Evolutionary conservation across 2,329 filamentous ascomycete genomes (phyloP).

Genomic region (Biscogniauxia mediterranea): DNA sequence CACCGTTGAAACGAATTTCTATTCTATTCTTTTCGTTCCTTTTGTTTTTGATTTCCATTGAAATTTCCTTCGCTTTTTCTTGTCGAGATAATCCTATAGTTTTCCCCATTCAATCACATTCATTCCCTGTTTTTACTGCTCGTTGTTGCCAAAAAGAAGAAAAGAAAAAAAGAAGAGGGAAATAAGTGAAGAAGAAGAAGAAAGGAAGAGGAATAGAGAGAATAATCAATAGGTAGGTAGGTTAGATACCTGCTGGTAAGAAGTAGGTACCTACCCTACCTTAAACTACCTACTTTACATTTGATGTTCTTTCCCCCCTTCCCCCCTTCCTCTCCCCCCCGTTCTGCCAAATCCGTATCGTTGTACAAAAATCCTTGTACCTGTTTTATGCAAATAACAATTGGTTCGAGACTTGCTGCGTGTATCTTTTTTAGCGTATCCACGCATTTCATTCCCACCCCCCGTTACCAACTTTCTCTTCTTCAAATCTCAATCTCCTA

Average conservation of each 20-base stretch:
- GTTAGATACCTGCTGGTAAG: no score
- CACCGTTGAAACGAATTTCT: neutral
- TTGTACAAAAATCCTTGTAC: neutral
- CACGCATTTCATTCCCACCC: slow-evolving; percentile 1
- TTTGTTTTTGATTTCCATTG: neutral
- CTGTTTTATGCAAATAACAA: neutral
- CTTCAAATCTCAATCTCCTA: slow-evolving; percentile 10
- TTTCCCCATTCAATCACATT: neutral
- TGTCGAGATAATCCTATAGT: neutral
- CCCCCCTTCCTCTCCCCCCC: no score
- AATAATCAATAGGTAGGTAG: no score
- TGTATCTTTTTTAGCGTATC: neutral
- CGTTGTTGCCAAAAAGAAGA: neutral
- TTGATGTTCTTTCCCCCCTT: no score
- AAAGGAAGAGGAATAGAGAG: no score
- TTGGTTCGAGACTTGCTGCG: neutral
- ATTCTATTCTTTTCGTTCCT: neutral
- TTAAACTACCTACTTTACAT: no score
- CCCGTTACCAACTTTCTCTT: slow-evolving; percentile 5
- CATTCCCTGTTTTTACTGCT: neutral
- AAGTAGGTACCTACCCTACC: no score
- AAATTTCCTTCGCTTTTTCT: neutral
- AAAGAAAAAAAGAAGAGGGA: neutral
- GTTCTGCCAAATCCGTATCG: neutral
- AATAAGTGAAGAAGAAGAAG: neutral